These are phyloP conservation scores for Ceratonia siliqua DNA, from an alignment of 306 rosid genomes.

Conservation along the genomic window DNA sequence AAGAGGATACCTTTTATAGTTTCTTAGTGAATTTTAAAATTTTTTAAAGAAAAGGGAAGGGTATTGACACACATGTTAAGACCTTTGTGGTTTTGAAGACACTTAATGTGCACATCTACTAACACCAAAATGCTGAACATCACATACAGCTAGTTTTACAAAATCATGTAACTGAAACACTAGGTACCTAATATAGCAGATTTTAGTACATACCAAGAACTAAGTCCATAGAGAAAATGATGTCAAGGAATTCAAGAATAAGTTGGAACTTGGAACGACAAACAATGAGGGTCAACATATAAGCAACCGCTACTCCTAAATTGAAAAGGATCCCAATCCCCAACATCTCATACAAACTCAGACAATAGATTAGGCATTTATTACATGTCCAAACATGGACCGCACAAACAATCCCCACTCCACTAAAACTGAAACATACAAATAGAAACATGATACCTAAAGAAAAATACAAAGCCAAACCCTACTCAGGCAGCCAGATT, in stretches of 20 bases:
- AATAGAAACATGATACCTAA: neutral
- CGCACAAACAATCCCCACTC: constrained; percentile 13
- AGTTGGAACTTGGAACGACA: neutral
- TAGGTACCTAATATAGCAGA: neutral
- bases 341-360: neutral
- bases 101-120: neutral
- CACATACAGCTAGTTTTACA: neutral
- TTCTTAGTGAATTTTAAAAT: constrained; percentile 20
- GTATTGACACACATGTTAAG: neutral
- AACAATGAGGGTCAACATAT: neutral
- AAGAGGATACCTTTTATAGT: neutral
- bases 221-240: neutral
- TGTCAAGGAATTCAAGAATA: neutral
- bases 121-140: neutral
- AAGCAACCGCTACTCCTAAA: neutral
- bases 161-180: neutral
- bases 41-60: neutral
- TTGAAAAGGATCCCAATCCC: neutral
- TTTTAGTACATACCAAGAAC: neutral
- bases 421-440: neutral
- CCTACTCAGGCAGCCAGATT: neutral
- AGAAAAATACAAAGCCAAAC: neutral
- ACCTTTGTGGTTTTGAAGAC: neutral
- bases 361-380: constrained; percentile 9
- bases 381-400: neutral